Conservation (phyloP, 163 green algal species). For the Chlorella variabilis region DNA sequence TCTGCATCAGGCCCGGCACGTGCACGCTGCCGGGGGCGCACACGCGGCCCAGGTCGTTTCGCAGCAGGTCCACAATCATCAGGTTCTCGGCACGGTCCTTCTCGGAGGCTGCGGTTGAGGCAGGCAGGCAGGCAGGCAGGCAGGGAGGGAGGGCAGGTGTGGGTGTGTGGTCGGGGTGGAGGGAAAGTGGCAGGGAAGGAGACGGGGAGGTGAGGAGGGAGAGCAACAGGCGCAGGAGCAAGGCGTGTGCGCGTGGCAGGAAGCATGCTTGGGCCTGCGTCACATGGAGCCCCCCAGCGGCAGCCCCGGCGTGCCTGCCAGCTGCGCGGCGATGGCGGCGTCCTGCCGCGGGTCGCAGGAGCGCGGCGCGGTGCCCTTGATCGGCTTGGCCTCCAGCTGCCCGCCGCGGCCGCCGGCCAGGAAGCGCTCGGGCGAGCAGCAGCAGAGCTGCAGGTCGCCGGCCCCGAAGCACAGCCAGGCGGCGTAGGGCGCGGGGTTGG, state of each 20-base stretch:
- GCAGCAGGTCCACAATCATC: conserved; percentile 99
- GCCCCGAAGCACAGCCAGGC: conserved; percentile 78
- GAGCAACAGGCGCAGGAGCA: too few species aligned
- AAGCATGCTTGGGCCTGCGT: too few species aligned
- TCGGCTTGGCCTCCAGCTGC: conserved; percentile 93
- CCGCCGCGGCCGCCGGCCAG: conserved; percentile 74
- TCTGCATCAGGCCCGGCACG: conserved; percentile 92
- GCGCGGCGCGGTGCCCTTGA: conserved; percentile 92
- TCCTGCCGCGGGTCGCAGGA: conserved; percentile 63
- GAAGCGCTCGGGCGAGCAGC: conserved; percentile 97
- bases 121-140: background rate
- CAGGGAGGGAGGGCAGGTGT: background rate
- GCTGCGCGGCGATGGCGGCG: conserved; percentile 52
- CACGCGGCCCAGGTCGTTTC: conserved; percentile 96
- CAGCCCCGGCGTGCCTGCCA: conserved; percentile 51
- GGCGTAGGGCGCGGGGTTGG: conserved; percentile 94
- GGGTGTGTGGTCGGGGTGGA: too few species aligned
- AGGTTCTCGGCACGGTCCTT: conserved; percentile 99
- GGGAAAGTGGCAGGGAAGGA: too few species aligned
- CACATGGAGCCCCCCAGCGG: too few species aligned
- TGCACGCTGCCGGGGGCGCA: conserved; percentile 86
- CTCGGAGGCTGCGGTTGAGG: conserved; percentile 58
- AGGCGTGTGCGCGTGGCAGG: too few species aligned
- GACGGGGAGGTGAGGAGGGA: too few species aligned
- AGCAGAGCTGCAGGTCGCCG: conserved; percentile 78